Evolutionary conservation across 2,329 filamentous ascomycete genomes (phyloP).

Genomic region (Epichloe brachyelytri): DNA sequence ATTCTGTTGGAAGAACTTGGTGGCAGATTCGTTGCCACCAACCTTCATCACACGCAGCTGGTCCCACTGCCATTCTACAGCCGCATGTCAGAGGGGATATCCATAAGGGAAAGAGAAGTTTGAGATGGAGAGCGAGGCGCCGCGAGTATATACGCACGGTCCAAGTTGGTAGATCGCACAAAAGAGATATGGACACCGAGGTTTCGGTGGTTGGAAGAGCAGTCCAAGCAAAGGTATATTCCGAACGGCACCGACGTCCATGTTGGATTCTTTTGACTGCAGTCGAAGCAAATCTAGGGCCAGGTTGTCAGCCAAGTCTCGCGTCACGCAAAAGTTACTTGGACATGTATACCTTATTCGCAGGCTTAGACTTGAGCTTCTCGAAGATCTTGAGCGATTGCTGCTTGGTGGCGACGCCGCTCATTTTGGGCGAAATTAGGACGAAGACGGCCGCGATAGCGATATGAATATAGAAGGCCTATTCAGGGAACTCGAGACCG

Average conservation of each 20-base stretch:
- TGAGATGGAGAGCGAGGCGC: too few species aligned
- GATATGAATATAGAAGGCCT: background rate
- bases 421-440: conserved; percentile 34
- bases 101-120: too few species aligned
- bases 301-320: background rate
- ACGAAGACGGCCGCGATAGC: background rate
- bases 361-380: conserved; percentile 86
- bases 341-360: conserved; percentile 62
- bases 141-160: conserved; percentile 52
- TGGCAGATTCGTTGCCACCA: conserved; percentile 93
- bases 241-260: conserved; percentile 97
- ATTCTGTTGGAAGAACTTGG: conserved; percentile 96
- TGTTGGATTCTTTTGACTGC: conserved; percentile 91
- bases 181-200: conserved; percentile 98
- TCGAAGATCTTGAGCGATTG: conserved; percentile 96
- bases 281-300: conserved; percentile 88
- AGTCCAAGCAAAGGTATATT: conserved; percentile 97
- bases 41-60: conserved; percentile 97
- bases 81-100: conserved; percentile 3
- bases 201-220: conserved; percentile 92
- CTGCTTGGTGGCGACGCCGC: conserved; percentile 69
- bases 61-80: conserved; percentile 91
- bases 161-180: conserved; percentile 94
- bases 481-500: background rate
- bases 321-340: background rate